Evolutionary conservation across 139 green algal species (phyloP), one percentile per base, ranked within the genome.

Genomic region (Chlamydomonas incerta): DNA sequence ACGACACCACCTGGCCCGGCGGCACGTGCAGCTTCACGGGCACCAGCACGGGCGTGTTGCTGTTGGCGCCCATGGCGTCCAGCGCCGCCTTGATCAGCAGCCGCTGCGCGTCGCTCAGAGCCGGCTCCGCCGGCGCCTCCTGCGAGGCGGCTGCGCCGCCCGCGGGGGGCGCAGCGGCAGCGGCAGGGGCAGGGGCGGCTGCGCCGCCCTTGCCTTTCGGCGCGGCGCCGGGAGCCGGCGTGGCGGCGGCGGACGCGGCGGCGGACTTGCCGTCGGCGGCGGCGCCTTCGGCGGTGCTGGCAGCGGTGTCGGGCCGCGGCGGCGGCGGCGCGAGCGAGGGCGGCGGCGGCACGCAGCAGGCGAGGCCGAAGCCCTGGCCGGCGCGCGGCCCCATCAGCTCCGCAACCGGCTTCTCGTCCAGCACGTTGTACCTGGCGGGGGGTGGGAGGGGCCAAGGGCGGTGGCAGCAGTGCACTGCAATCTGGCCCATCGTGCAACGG

Each of bases 361-460:
- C 87, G 66, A 74, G 73, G 20, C 87, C 87, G 67, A 90, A 87
- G 66, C 80, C 81, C 50, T 85, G 79, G 1, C 62, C 52, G 72
- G 70, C 41, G 35, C 72, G 21, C 24, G 72, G 80, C 72, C 87
- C 80, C 47, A 65, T 79, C 21, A 90, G 80, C 81, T 90, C 87
- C 15, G 80, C 87, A 28, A 85, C 47, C 3, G 84, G 87, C 60
- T 89, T 89, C 80, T 87, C 88, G 47, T 86, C 79, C 23, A 82
- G 65, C 52, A 92, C 82, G 73, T 92, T 88, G 67, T 83, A 91
- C 83, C 41, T 50, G 41, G 8, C 41, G 41, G 41, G 41, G n/a
- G n/a, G n/a, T n/a, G n/a, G n/a, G n/a, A n/a, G n/a, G n/a, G n/a
- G n/a, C n/a, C 41, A 8, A 50, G 41, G 41, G 41, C 41, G 41